phyloP scores from a whole-genome alignment of 192 early-diverging fungal genomes.

The Mortierella antarctica region DNA sequence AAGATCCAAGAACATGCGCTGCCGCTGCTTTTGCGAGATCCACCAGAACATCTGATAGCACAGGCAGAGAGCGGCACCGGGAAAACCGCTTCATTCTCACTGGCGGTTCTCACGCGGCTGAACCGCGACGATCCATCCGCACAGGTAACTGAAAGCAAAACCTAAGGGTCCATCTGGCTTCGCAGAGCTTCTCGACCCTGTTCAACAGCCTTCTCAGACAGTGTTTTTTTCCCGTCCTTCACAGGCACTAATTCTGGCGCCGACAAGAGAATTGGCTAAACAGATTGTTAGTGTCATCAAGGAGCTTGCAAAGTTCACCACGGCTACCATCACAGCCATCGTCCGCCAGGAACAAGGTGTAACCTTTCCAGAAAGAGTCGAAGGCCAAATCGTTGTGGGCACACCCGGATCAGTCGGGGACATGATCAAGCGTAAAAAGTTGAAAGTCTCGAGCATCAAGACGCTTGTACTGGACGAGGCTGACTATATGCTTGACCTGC shows the following conservation, averaged over 20 bases:
- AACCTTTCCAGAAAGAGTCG: conserved; percentile 29
- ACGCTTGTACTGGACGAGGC: conserved; percentile 97
- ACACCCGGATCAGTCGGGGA: conserved; percentile 92
- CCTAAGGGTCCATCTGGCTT: too few species aligned
- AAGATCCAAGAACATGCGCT: conserved; percentile 95
- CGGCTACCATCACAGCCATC: conserved; percentile 72
- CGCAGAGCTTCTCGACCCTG: neutral
- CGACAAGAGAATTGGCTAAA: conserved; percentile 90
- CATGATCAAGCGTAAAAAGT: conserved; percentile 64
- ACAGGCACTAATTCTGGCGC: conserved; percentile 86
- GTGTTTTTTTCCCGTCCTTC: neutral
- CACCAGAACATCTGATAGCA: conserved; percentile 70
- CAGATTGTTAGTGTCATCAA: conserved; percentile 91
- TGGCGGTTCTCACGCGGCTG: conserved; percentile 33
- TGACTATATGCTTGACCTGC: conserved; percentile 93
- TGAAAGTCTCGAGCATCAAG: conserved; percentile 66
- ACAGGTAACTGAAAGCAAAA: conserved; percentile 60
- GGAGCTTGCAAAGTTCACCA: conserved; percentile 86
- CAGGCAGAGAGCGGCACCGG: conserved; percentile 57
- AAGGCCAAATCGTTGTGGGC: conserved; percentile 87
- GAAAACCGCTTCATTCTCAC: conserved; percentile 58
- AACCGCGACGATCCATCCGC: conserved; percentile 58
- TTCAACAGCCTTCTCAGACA: neutral
- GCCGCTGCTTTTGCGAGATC: conserved; percentile 84
- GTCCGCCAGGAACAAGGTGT: conserved; percentile 67